Evolutionary conservation across 805 yeast genomes (phyloP), one percentile per base, ranked within the genome.

Genomic region (Nakazawaea pomicola): DNA sequence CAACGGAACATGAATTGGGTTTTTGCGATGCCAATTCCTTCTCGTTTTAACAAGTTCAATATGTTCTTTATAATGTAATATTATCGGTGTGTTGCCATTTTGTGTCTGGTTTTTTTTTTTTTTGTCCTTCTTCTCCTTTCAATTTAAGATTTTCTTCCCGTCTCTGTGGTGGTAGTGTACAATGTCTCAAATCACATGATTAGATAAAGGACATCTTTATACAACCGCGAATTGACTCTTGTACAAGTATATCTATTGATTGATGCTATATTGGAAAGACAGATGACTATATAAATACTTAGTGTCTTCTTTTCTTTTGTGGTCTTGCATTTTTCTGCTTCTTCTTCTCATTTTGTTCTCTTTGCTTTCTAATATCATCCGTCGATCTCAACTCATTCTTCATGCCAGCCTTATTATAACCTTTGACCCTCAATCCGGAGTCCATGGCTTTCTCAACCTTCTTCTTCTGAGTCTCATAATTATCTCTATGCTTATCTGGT

Each of bases 401-500:
- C 41, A 62, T 69, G 21, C 72, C 74, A 4, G 71, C 68, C 44
- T 53, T 65, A 43, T 75, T 74, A 50, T 58, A 68, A 8, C 93
- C 95, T 65, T 82, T 86, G 40, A 88, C 86, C 7, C 60, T 57
- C 23, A 76, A 58, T 36, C 97, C 97, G 36, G 77, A 67, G 8
- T 81, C 95, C 44, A 80, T 54, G 3, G 98, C 98, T 51, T 76
- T 78, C 40, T 76, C 77, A 36, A 86, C 91, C 64, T 84, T 82
- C 67, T 80, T 79, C 76, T 84, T 80, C 59, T 91, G 96, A 49
- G 70, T 70, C 45, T 78, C 73, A 64, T 76, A 93, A 62, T 93
- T 90, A 56, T 90, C 96, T 64, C 98, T 78, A 51, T 68, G 78
- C 62, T 76, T 88, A 55, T 89, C 97, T n/a, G 99, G 96, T 30